Conservation (phyloP, 352 stramenopile species). For the Phytophthora sojae region DNA sequence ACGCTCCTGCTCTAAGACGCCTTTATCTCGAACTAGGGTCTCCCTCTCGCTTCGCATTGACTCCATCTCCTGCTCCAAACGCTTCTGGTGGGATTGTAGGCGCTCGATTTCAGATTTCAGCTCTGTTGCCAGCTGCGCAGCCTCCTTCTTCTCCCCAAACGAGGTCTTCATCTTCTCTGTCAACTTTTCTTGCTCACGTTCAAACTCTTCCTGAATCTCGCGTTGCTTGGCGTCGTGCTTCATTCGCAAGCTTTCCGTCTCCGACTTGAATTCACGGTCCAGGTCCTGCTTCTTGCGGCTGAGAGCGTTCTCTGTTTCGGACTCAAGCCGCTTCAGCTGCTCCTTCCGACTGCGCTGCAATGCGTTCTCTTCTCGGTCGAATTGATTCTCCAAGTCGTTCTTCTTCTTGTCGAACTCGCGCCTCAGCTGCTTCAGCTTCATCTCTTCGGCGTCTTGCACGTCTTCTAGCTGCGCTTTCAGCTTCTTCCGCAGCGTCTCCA, state of each 20-base stretch:
- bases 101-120: conserved; percentile 44
- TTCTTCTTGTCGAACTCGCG: conserved; percentile 73
- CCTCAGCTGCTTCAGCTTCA: conserved; percentile 67
- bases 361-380: conserved; percentile 68
- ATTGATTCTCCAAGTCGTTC: conserved; percentile 74
- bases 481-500: conserved; percentile 53
- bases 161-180: conserved; percentile 39
- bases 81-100: conserved; percentile 24
- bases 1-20: conserved; percentile 11
- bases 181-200: conserved; percentile 44
- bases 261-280: conserved; percentile 55
- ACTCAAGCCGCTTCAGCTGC: conserved; percentile 69
- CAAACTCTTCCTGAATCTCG: conserved; percentile 53
- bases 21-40: conserved; percentile 22
- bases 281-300: conserved; percentile 66
- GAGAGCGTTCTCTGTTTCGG: conserved; percentile 53
- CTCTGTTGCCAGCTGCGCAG: conserved; percentile 17
- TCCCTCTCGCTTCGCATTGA: conserved; percentile 26
- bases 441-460: conserved; percentile 61
- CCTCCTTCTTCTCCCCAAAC: conserved; percentile 40
- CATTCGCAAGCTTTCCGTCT: conserved; percentile 47
- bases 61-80: conserved; percentile 30
- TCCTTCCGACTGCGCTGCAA: conserved; percentile 64
- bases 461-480: conserved; percentile 58
- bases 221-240: conserved; percentile 54